phyloP scores from a whole-genome alignment of 257 asterid genomes.

The Mitragyna speciosa region DNA sequence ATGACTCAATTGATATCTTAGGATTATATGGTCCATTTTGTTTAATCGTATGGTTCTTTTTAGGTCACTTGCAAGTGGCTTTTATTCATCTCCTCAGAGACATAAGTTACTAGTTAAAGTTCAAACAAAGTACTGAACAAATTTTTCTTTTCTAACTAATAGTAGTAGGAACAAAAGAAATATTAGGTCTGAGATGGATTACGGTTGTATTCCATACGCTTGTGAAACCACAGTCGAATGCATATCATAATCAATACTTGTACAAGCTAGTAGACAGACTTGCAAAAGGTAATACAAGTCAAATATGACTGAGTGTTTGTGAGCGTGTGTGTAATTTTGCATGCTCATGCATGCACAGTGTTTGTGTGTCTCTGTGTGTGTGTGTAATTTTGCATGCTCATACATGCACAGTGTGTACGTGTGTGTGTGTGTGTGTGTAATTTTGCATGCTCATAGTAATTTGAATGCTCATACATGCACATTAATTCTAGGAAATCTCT shows the following conservation, averaged over 20 bases:
- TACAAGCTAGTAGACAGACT: neutral
- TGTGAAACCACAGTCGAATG: neutral
- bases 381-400: no score
- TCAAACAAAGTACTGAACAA: neutral
- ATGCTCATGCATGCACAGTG: no score
- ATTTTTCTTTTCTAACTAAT: neutral
- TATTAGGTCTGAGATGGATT: neutral
- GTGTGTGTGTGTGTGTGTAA: no score
- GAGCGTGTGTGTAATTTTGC: no score
- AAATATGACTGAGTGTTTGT: neutral
- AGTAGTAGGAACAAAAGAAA: neutral
- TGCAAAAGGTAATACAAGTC: neutral
- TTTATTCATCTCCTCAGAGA: neutral
- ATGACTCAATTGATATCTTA: no score
- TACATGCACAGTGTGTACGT: no score
- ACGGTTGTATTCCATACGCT: neutral
- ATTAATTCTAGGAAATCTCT: neutral
- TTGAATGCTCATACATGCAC: neutral
- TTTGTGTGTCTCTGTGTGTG: no score
- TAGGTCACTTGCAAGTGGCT: neutral
- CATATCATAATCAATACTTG: neutral
- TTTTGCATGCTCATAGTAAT: no score
- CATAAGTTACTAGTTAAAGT: neutral
- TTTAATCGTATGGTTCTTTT: neutral
- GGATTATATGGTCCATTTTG: neutral